A percentile compares a stretch with the other conserved stretches of the same genome.
phyloP scores from a whole-genome alignment of 1,284 basidiomycete genomes.

The Rhodotorula sp. region DNA sequence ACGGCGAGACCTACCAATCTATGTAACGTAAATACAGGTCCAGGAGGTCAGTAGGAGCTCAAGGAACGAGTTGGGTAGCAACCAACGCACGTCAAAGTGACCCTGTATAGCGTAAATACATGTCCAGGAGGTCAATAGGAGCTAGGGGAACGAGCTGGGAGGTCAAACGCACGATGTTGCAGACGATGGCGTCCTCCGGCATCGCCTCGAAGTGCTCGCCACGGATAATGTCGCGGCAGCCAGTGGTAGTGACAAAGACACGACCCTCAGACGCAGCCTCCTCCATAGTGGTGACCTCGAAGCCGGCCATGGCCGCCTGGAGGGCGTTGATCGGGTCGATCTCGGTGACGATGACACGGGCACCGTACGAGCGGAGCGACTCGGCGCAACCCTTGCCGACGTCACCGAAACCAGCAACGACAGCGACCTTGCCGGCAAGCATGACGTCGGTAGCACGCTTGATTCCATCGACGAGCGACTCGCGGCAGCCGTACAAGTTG shows the following conservation, averaged over 20 bases:
- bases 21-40: neutral
- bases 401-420: constrained; percentile 98
- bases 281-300: constrained; percentile 98
- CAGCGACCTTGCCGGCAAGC: constrained; percentile 98
- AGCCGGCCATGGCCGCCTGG: constrained; percentile 99
- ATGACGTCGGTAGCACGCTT: constrained; percentile 99
- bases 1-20: too few species aligned
- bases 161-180: constrained; percentile 64
- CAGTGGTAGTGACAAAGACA: constrained; percentile 97
- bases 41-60: neutral
- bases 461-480: constrained; percentile 99
- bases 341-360: constrained; percentile 94
- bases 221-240: constrained; percentile 97
- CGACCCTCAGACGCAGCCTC: constrained; percentile 84
- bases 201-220: constrained; percentile 88
- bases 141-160: neutral
- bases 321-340: constrained; percentile 99
- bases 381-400: constrained; percentile 99
- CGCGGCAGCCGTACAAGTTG: constrained; percentile 89
- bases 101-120: neutral
- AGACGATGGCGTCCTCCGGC: constrained; percentile 98
- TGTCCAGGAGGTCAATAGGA: constrained; percentile 49
- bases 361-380: constrained; percentile 92
- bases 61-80: neutral
- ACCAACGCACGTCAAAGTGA: too few species aligned